A percentile compares a stretch with the other conserved stretches of the same genome.
These are phyloP conservation scores for Canna indica DNA, from an alignment of 176 grass and related monocot genomes.

Conservation along the genomic window DNA sequence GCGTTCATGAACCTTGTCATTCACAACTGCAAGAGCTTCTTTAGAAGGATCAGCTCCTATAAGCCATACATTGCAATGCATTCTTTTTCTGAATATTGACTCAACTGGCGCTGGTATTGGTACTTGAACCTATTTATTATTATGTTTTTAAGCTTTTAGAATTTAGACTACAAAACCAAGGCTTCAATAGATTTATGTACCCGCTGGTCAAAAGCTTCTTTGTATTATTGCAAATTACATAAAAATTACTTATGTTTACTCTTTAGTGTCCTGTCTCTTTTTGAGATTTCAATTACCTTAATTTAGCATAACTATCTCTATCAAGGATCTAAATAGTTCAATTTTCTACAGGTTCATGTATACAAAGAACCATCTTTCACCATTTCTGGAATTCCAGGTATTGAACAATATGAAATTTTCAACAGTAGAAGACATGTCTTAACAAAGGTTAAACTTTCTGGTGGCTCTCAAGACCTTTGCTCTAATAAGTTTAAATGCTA, in stretches of 20 bases:
- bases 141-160: background rate
- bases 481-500: no score
- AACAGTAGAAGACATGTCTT: slow-evolving; percentile 92
- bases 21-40: slow-evolving; percentile 83
- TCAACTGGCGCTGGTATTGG: no score
- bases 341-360: slow-evolving; percentile 51
- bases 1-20: slow-evolving; percentile 99
- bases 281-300: background rate
- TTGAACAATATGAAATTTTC: slow-evolving; percentile 90
- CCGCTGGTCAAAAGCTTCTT: no score
- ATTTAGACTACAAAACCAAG: no score
- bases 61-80: slow-evolving; percentile 29
- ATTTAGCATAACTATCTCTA: background rate
- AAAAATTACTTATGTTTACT: background rate
- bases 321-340: background rate
- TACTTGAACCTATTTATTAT: background rate
- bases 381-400: slow-evolving; percentile 68
- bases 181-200: no score
- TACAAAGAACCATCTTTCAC: slow-evolving; percentile 69
- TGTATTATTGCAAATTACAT: background rate
- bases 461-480: background rate
- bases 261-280: background rate
- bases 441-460: slow-evolving; percentile 52
- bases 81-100: background rate
- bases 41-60: slow-evolving; percentile 95